Evolutionary conservation across 306 rosid genomes (phyloP).

Genomic region (Cicer judaicum): DNA sequence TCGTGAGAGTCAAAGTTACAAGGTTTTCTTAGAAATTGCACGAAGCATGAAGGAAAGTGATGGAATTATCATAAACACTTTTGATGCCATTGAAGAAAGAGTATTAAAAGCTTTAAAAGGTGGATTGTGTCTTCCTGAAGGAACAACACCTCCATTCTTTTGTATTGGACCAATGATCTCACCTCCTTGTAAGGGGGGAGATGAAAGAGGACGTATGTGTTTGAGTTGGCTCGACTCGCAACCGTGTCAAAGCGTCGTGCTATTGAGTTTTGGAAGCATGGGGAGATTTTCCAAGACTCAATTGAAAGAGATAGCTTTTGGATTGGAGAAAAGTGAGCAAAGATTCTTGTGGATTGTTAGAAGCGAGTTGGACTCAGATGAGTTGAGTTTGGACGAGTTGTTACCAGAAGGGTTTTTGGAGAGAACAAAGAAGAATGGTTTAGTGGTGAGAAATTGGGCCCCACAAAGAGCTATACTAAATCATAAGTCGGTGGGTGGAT

Average conservation of each 20-base stretch:
- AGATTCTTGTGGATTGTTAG: constrained; percentile 67
- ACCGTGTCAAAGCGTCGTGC: constrained; percentile 59
- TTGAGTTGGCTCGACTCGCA: constrained; percentile 62
- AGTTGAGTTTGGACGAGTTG: constrained; percentile 47
- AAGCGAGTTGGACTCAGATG: constrained; percentile 38
- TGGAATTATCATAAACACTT: constrained; percentile 39
- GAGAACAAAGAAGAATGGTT: constrained; percentile 52
- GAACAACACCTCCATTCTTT: constrained; percentile 34
- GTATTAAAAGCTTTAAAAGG: constrained; percentile 33
- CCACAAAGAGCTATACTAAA: constrained; percentile 58
- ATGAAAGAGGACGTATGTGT: constrained; percentile 31
- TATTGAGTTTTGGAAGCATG: constrained; percentile 67
- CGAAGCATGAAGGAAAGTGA: not conserved
- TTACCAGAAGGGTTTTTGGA: constrained; percentile 60
- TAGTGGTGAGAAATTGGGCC: constrained; percentile 62
- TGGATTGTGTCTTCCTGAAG: constrained; percentile 37
- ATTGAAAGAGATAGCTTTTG: constrained; percentile 56
- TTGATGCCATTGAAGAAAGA: constrained; percentile 19
- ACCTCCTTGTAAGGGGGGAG: not conserved
- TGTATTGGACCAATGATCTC: constrained; percentile 56
- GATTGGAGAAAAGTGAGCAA: constrained; percentile 60
- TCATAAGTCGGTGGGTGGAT: constrained; percentile 69
- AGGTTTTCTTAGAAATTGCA: not conserved
- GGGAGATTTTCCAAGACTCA: constrained; percentile 53
- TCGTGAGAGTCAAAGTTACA: not conserved